phyloP scores from a whole-genome alignment of 352 stramenopile genomes.

The Hyaloperonospora arabidopsidis region DNA sequence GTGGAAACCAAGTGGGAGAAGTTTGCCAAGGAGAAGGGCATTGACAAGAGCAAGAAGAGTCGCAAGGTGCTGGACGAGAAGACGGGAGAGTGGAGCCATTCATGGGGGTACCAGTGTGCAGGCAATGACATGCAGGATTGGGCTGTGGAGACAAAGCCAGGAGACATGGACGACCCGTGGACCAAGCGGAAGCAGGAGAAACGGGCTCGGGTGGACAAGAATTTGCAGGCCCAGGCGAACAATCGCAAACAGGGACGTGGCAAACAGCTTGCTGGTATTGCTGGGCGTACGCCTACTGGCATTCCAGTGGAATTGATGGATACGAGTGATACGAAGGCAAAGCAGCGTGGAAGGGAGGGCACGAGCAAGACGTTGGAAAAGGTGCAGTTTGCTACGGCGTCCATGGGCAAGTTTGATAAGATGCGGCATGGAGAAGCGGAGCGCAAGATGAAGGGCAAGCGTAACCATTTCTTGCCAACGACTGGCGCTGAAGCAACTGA shows the following conservation, averaged over 20 bases:
- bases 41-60: conserved; percentile 94
- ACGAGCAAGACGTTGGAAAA: conserved; percentile 84
- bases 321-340: conserved; percentile 56
- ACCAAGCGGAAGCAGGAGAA: conserved; percentile 90
- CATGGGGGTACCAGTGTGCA: conserved; percentile 88
- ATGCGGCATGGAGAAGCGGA: conserved; percentile 88
- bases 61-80: conserved; percentile 95
- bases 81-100: conserved; percentile 88
- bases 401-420: conserved; percentile 92
- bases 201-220: conserved; percentile 88
- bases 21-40: conserved; percentile 97
- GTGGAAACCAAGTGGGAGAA: conserved; percentile 98
- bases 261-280: conserved; percentile 40
- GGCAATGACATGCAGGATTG: conserved; percentile 87
- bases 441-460: conserved; percentile 79
- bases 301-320: conserved; percentile 88
- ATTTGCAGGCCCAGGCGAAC: conserved; percentile 76
- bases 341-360: conserved; percentile 86
- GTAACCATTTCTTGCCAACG: conserved; percentile 72
- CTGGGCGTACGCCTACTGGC: conserved; percentile 52
- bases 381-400: conserved; percentile 90
- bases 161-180: conserved; percentile 92
- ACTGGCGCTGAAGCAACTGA: conserved; percentile 64
- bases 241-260: conserved; percentile 67
- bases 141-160: conserved; percentile 91